Percentiles rank a stretch among this genome's conserved stretches.
Evolutionary conservation across 352 stramenopile genomes (phyloP).

Genomic region (Thalassiosira oceanica): DNA sequence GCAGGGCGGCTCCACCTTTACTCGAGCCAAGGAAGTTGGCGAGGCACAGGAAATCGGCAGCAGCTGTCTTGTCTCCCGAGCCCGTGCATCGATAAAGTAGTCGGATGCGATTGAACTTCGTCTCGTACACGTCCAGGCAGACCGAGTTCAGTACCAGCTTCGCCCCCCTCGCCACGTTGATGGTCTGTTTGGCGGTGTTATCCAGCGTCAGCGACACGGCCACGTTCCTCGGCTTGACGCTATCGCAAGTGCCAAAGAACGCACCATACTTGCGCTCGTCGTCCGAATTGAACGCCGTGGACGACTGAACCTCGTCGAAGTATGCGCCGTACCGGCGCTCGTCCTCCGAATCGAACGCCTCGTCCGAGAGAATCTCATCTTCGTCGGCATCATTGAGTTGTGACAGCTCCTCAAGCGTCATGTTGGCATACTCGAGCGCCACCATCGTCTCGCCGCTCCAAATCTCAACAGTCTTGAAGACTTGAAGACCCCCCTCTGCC

Average conservation of each 20-base stretch:
- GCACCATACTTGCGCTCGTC: no score
- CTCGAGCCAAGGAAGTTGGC: constrained; percentile 20
- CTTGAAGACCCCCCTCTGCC: no score
- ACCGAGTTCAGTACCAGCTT: constrained; percentile 19
- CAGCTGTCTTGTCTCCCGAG: neutral
- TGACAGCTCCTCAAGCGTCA: constrained; percentile 3
- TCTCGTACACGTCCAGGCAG: constrained; percentile 22
- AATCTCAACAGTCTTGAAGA: no score
- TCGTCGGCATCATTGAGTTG: constrained; percentile 10
- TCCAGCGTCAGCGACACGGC: constrained; percentile 2
- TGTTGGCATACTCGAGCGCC: neutral
- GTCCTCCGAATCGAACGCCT: constrained; percentile 25
- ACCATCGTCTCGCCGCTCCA: no score
- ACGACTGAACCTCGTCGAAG: constrained; percentile 15
- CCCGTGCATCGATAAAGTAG: constrained; percentile 17
- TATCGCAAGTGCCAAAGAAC: neutral
- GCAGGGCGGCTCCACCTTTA: constrained; percentile 5
- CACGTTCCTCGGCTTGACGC: constrained; percentile 5
- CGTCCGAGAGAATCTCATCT: constrained; percentile 20
- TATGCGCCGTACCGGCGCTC: constrained; percentile 28
- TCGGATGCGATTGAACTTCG: constrained; percentile 9
- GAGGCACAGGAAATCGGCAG: constrained; percentile 17
- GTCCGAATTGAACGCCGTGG: neutral
- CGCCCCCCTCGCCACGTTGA: constrained; percentile 17
- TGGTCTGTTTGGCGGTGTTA: neutral